Percentiles rank a stretch among this genome's conserved stretches.
These are phyloP conservation scores for Leccinum olivaceoglutinosum DNA, from an alignment of 1,284 basidiomycete species.

Conservation along the genomic window DNA sequence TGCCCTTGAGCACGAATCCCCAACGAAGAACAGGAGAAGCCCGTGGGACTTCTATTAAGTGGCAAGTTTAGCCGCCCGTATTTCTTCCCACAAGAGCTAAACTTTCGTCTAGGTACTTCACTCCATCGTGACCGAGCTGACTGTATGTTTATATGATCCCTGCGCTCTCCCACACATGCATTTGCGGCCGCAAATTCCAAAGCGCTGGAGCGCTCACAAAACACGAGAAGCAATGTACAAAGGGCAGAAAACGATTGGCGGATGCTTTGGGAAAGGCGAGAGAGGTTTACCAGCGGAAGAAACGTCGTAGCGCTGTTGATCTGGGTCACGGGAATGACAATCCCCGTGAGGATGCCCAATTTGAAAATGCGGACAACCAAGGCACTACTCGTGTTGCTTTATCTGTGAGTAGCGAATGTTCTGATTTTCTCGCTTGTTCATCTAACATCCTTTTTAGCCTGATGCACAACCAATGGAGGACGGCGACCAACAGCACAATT, in stretches of 20 bases:
- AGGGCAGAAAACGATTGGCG: not conserved
- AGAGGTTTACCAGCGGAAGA: not conserved
- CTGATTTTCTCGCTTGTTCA: not conserved
- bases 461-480: not conserved
- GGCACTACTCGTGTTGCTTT: not conserved
- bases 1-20: too few relatives aligned
- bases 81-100: too few relatives aligned
- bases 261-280: not conserved
- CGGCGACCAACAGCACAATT: not conserved
- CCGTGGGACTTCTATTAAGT: too few relatives aligned
- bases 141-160: not conserved
- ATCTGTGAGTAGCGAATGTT: not conserved
- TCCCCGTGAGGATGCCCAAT: not conserved
- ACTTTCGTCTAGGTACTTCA: too few relatives aligned
- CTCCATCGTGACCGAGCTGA: too few relatives aligned
- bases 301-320: not conserved
- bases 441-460: not conserved
- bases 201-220: not conserved
- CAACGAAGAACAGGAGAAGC: too few relatives aligned
- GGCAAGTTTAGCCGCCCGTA: too few relatives aligned
- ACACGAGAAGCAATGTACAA: not conserved
- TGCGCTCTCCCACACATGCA: not conserved
- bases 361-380: not conserved
- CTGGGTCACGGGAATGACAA: not conserved
- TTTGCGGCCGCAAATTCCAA: not conserved